Evolutionary conservation across 257 asterid genomes (phyloP), one percentile per base, ranked within the genome.

Genomic region (Solanum megistacrolobum): DNA sequence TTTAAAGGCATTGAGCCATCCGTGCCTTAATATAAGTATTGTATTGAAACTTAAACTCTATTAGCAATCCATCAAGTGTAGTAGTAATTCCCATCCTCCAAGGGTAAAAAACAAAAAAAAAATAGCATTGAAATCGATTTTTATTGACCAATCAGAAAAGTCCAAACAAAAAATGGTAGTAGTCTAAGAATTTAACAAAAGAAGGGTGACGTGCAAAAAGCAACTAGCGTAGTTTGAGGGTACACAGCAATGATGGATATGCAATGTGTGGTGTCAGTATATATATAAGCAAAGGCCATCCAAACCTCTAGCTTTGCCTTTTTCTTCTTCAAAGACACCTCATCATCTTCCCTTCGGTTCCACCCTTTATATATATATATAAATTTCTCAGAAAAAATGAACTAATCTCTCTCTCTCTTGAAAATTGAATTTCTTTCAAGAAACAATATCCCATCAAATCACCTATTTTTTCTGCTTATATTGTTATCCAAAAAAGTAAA

Each of bases 291-390:
- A 18, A 81, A 81, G 69, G 11, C 9, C 85, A 81, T 81, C 85
- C 69, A 81, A 48, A 66, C 85, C 85, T 81, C 23, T 48, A 81
- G 69, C 68, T 48, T 81, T 81, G 68, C 69, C 55, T 20, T 69
- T 46, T 43, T 81, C 66, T 43, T 38, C 16, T 43, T 81, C 38
- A 60, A 87, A 55, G 96, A 94, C 98, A 92, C 93, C 93, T 94
- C 95, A 93, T 91, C 92, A 71, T 46, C 88, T 74, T 79, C 12
- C 41, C 84, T 86, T 48, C 46, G 84, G 84, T 73, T 86, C 84
- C 74, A 66, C 74, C 65, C 81, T 71, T 72, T 86, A 35, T 38
- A 23, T 71, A 52, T 58, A 43, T 73, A 52, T 58, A 34, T 46
- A 52, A 38, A 62, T 14, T 84, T 20, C 12, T 34, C 89, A 93